A percentile compares a stretch with the other conserved stretches of the same genome.
These are phyloP conservation scores for Leccinum subgranulosum DNA, from an alignment of 768 basidiomycete genomes.

Conservation along the genomic window DNA sequence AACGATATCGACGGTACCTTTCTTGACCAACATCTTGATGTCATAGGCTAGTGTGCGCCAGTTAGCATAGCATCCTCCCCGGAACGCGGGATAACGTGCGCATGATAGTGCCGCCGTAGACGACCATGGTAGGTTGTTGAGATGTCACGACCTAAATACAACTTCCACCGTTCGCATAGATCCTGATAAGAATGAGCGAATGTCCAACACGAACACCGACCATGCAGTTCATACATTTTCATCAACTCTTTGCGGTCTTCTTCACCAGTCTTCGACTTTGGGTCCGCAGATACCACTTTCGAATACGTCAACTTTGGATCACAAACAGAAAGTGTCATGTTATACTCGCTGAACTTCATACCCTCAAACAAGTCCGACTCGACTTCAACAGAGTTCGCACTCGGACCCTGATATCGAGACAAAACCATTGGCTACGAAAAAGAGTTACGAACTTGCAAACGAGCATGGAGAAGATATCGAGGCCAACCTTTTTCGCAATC, in stretches of 20 bases:
- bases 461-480: not conserved
- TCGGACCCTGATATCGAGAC: constrained; percentile 64
- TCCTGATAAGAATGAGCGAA: constrained; percentile 39
- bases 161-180: constrained; percentile 66
- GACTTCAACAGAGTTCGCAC: constrained; percentile 54
- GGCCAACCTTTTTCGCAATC: constrained; percentile 25
- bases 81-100: constrained; percentile 46
- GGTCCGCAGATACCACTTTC: constrained; percentile 72
- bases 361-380: constrained; percentile 68
- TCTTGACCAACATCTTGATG: constrained; percentile 66
- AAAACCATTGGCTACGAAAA: constrained; percentile 50
- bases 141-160: constrained; percentile 59
- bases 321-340: not conserved
- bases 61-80: not conserved
- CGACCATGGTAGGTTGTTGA: constrained; percentile 50
- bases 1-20: constrained; percentile 68
- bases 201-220: not conserved
- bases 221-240: constrained; percentile 49
- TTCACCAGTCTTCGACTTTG: constrained; percentile 62
- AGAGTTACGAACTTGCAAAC: not conserved
- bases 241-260: constrained; percentile 67
- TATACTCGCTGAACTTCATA: constrained; percentile 71
- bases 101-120: constrained; percentile 67
- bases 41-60: constrained; percentile 53
- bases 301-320: not conserved